Base-by-base conservation (phyloP, 2,329 filamentous ascomycete species). In the Paraconiothyrium brasiliense region DNA sequence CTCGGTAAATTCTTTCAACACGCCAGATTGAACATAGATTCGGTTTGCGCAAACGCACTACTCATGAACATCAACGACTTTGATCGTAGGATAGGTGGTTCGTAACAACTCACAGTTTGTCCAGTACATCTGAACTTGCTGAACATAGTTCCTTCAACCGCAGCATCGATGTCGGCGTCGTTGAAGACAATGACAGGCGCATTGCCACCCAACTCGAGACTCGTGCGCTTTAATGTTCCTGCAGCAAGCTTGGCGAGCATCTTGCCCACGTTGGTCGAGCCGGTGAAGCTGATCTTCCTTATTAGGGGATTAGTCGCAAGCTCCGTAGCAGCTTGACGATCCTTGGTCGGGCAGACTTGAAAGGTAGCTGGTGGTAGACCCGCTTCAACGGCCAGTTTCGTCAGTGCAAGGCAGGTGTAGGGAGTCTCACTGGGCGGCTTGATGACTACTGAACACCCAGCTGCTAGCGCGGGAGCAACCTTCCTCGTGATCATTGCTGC, bases 391-490 rank as follows among this genome's bases (percentile, higher is more conserved):
- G 70, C 71, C 2, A 78, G 62, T 4, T 69, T n/a, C 65, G 71
- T 67, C 2, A 70, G 62, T 3, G 76, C 75, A 1, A 71, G 47
- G 14, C 69, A 70, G 20, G 63, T 64, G 13, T 74, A 58, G 76
- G 76, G n/a, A 7, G 76, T 76, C 54, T 76, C 72, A 3, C 69
- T 66, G 3, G 72, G 65, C 0, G 74, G 67, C 61, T 78, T 78
- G 51, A 67, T 58, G 5, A 78, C 67, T 1, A 68, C 66, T 1
- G 76, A 69, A 54, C 75, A 77, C 3, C 76, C 76, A 4, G 76
- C 76, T 37, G 75, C 76, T 9, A 78, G 54, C 1, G 76, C 74
- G 5, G 75, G 66, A 1, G 63, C 76, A 30, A 67, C 54, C 50
- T 78, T 78, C 7, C 76, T 57, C 5, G 71, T 69, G 24, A 67